These are phyloP conservation scores for Kickxella alabastrina DNA, from an alignment of 192 early-diverging fungal genomes.

Conservation along the genomic window DNA sequence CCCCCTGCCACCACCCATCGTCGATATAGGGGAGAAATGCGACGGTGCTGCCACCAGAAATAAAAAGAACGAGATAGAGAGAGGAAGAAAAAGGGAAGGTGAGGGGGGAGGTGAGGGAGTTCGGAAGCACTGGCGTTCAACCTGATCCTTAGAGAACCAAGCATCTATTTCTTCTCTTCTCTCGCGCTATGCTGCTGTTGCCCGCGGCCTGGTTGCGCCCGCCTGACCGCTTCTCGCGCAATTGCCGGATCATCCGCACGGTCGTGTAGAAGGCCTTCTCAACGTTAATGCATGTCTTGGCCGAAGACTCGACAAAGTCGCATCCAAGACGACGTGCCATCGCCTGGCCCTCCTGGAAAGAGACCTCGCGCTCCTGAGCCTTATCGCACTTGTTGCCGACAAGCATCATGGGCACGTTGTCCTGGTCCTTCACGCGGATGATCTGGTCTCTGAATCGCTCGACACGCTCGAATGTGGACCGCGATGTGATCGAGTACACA, in stretches of 20 bases:
- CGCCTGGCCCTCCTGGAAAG: constrained; percentile 73
- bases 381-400: constrained; percentile 96
- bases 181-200: constrained; percentile 32
- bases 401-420: constrained; percentile 80
- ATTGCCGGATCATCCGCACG: constrained; percentile 73
- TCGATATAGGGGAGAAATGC: no score
- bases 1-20: no score
- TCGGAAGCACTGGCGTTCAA: background rate
- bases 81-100: constrained; percentile 1
- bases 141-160: constrained; percentile 24
- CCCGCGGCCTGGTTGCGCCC: constrained; percentile 22
- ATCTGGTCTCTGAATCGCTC: constrained; percentile 86
- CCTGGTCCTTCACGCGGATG: constrained; percentile 84
- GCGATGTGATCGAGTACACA: constrained; percentile 85
- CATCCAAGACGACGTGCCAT: constrained; percentile 72
- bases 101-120: background rate
- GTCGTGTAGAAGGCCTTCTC: constrained; percentile 83
- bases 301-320: constrained; percentile 86
- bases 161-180: constrained; percentile 50
- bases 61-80: background rate
- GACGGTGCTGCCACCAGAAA: no score
- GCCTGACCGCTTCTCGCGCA: constrained; percentile 53
- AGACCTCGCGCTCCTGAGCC: constrained; percentile 77
- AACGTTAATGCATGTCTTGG: constrained; percentile 89
- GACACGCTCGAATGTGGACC: constrained; percentile 85